These are phyloP conservation scores for Graphilbum ipis-grandicollis DNA, from an alignment of 2,329 filamentous ascomycete species.

Conservation along the genomic window DNA sequence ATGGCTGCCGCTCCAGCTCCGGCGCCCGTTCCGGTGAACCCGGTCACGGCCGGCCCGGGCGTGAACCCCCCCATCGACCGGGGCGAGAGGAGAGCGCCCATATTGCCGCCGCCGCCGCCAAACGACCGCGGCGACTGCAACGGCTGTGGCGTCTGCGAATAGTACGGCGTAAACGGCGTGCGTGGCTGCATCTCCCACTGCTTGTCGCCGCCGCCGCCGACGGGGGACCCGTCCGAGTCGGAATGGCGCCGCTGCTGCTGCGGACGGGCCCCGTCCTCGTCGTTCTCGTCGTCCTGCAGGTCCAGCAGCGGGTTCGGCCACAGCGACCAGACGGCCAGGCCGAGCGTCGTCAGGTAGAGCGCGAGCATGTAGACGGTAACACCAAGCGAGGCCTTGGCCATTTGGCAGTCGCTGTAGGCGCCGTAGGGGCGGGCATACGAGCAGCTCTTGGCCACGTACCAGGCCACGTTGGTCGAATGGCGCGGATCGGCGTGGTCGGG, in stretches of 20 bases:
- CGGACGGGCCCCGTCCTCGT: slow-evolving; percentile 24
- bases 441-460: slow-evolving; percentile 62
- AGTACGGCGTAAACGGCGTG: slow-evolving; percentile 3
- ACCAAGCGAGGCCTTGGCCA: slow-evolving; percentile 52
- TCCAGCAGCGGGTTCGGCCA: slow-evolving; percentile 37
- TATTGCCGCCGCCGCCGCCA: background rate
- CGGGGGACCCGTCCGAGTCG: background rate
- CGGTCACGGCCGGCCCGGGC: background rate
- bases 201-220: slow-evolving; percentile 10
- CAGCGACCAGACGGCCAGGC: slow-evolving; percentile 40
- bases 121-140: background rate
- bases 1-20: background rate
- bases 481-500: slow-evolving; percentile 53
- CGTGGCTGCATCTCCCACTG: slow-evolving; percentile 28
- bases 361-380: slow-evolving; percentile 51
- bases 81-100: slow-evolving; percentile 3
- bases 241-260: slow-evolving; percentile 14
- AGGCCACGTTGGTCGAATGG: slow-evolving; percentile 45
- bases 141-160: background rate
- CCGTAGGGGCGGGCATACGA: slow-evolving; percentile 34
- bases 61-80: background rate
- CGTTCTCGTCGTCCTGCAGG: slow-evolving; percentile 21
- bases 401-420: slow-evolving; percentile 41
- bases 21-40: background rate
- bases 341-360: slow-evolving; percentile 34